These are phyloP conservation scores for Podaxis mareebaensis DNA, from an alignment of 768 basidiomycete species.

Conservation along the genomic window DNA sequence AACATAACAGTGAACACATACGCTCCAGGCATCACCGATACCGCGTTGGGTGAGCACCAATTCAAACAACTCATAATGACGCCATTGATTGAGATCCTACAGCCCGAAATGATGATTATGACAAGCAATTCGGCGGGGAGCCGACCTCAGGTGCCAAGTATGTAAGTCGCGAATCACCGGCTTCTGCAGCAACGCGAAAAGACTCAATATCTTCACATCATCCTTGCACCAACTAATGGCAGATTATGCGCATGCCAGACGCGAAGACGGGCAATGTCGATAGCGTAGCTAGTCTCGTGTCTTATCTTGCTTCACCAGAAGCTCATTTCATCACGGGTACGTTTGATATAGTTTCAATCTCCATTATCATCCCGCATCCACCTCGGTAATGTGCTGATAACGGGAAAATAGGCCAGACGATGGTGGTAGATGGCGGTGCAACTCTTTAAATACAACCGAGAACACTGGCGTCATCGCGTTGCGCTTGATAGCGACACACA, in stretches of 20 bases:
- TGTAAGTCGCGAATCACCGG: neutral
- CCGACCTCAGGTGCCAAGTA: neutral
- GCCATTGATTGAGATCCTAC: neutral
- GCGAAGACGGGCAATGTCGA: conserved; percentile 5
- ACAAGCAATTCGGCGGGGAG: neutral
- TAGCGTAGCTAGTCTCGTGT: conserved; percentile 22
- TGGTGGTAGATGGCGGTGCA: neutral
- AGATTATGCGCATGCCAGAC: conserved; percentile 7
- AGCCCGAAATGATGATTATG: neutral
- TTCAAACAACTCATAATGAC: neutral
- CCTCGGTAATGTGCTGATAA: neutral
- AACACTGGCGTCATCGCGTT: neutral
- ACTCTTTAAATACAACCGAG: conserved; percentile 2
- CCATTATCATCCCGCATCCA: neutral
- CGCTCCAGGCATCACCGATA: conserved; percentile 30
- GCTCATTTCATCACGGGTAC: conserved; percentile 11
- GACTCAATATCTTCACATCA: neutral
- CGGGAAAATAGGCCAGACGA: conserved; percentile 8
- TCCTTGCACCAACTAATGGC: neutral
- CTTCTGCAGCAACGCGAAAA: neutral
- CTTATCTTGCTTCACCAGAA: conserved; percentile 23
- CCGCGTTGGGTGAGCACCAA: conserved; percentile 3
- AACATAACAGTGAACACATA: conserved; percentile 45
- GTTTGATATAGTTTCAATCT: neutral
- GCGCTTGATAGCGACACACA: neutral